Percentiles rank a stretch among this genome's conserved stretches.
Conservation (phyloP, 2,329 filamentous ascomycete species). For the Emmonsiellopsis sp. region DNA sequence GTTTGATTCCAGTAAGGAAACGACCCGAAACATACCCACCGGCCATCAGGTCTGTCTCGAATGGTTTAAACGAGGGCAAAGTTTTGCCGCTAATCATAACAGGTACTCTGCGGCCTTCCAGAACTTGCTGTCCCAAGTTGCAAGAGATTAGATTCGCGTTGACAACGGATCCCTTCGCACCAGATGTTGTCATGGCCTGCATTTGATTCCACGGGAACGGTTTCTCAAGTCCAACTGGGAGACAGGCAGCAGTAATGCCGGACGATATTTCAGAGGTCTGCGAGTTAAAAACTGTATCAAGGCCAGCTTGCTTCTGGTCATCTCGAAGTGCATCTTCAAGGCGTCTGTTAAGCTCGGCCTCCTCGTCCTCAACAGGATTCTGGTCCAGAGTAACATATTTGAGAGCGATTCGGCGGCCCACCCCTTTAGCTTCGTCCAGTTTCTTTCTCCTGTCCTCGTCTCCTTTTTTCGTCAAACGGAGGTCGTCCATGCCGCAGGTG, state of each 20-base stretch:
- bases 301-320: conserved; percentile 76
- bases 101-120: conserved; percentile 90
- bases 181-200: conserved; percentile 96
- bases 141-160: conserved; percentile 98
- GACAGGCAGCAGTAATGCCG: conserved; percentile 65
- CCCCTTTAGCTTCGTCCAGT: conserved; percentile 55
- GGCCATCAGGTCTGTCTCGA: conserved; percentile 78
- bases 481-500: conserved; percentile 93
- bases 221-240: conserved; percentile 77
- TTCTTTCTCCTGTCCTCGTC: conserved; percentile 62
- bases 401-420: conserved; percentile 72
- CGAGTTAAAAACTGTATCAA: conserved; percentile 81
- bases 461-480: conserved; percentile 72
- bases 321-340: conserved; percentile 87
- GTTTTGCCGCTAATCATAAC: conserved; percentile 98
- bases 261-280: conserved; percentile 63
- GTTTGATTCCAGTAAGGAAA: conserved; percentile 94
- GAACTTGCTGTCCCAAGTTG: conserved; percentile 90
- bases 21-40: conserved; percentile 91
- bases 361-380: conserved; percentile 50
- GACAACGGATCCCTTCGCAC: conserved; percentile 85
- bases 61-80: conserved; percentile 85
- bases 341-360: conserved; percentile 64
- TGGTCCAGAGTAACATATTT: conserved; percentile 80
- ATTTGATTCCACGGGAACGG: conserved; percentile 95